These are phyloP conservation scores for Penicillium coffeae DNA, from an alignment of 495 filamentous ascomycete species.

Conservation along the genomic window DNA sequence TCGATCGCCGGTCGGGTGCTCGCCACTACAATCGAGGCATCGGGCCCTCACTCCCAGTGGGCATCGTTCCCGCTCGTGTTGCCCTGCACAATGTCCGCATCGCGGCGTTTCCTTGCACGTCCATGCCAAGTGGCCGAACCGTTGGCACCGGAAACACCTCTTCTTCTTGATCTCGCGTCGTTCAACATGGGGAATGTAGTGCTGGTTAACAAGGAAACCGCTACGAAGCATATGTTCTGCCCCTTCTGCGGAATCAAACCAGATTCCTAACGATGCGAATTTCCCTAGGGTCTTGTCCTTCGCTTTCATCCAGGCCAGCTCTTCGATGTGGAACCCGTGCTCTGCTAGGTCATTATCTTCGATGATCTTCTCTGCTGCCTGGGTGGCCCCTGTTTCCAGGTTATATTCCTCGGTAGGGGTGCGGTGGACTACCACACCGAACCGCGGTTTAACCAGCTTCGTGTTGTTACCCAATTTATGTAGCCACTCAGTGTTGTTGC, in stretches of 20 bases:
- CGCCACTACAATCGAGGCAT: slow-evolving; percentile 20
- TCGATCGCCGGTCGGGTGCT: slow-evolving; percentile 20
- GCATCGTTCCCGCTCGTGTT: slow-evolving; percentile 18
- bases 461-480: slow-evolving; percentile 17
- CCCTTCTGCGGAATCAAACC: slow-evolving; percentile 20
- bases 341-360: slow-evolving; percentile 19
- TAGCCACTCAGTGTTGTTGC: slow-evolving; percentile 14
- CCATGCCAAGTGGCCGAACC: slow-evolving; percentile 29
- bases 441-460: slow-evolving; percentile 17
- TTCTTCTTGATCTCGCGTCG: slow-evolving; percentile 18
- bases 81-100: slow-evolving; percentile 23
- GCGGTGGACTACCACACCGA: slow-evolving; percentile 19
- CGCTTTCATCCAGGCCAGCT: slow-evolving; percentile 20
- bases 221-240: slow-evolving; percentile 18
- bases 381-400: slow-evolving; percentile 4
- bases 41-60: slow-evolving; percentile 15
- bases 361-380: slow-evolving; percentile 19
- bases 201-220: slow-evolving; percentile 19
- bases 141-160: slow-evolving; percentile 23
- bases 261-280: slow-evolving; percentile 18
- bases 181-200: slow-evolving; percentile 19
- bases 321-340: slow-evolving; percentile 18
- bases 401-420: slow-evolving; percentile 21
- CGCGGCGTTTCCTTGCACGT: slow-evolving; percentile 25
- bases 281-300: slow-evolving; percentile 18